Evolutionary conservation across 83 land plant species (phyloP).

Genomic region (Larix sibirica): DNA sequence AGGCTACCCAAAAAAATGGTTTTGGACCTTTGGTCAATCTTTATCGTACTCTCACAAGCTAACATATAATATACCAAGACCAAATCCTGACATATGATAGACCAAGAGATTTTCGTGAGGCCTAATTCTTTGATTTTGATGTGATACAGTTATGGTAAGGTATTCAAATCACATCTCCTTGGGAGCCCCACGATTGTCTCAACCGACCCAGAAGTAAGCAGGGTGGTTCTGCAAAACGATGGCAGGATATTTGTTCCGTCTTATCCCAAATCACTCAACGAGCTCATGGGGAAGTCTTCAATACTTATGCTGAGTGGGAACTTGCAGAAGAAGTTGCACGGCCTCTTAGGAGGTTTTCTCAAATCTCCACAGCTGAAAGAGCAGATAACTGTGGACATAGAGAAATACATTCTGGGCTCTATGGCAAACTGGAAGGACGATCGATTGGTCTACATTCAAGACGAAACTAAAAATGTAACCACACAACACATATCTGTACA

Average conservation of each 20-base stretch:
- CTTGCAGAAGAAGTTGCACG: slow-evolving; percentile 50
- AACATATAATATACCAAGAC: too few species aligned
- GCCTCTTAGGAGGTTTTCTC: slow-evolving; percentile 49
- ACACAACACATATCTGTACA: not conserved
- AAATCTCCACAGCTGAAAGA: slow-evolving; percentile 56
- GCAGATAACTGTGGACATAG: slow-evolving; percentile 52
- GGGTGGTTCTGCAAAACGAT: slow-evolving; percentile 50
- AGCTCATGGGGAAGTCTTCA: slow-evolving; percentile 63
- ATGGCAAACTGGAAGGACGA: slow-evolving; percentile 42
- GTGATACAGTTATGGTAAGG: slow-evolving; percentile 46
- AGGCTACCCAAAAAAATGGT: too few species aligned
- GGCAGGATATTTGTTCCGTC: slow-evolving; percentile 49
- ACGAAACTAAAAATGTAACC: slow-evolving; percentile 49
- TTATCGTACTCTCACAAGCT: too few species aligned
- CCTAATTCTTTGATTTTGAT: too few species aligned
- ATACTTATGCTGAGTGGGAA: slow-evolving; percentile 54
- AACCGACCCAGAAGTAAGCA: slow-evolving; percentile 66
- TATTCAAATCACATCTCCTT: slow-evolving; percentile 65
- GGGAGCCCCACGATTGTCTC: slow-evolving; percentile 66
- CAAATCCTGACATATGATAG: too few species aligned
- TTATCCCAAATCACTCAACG: slow-evolving; percentile 62
- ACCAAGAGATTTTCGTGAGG: too few species aligned
- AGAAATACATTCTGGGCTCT: slow-evolving; percentile 32
- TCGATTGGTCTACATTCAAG: slow-evolving; percentile 47
- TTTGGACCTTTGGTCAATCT: too few species aligned